These are phyloP conservation scores for Knoxia roxburghii DNA, from an alignment of 257 asterid species.

Conservation along the genomic window DNA sequence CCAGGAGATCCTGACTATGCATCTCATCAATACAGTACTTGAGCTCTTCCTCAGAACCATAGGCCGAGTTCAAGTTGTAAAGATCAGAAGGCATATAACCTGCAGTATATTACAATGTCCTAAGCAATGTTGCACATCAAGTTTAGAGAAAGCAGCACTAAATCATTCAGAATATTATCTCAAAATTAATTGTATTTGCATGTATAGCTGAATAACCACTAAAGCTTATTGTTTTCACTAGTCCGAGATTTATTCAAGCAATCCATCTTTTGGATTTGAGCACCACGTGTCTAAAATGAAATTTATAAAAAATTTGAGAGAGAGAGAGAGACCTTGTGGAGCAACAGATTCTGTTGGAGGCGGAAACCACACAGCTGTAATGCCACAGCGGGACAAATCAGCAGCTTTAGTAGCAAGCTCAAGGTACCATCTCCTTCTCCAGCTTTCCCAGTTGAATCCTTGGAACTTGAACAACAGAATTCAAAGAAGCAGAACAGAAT, in stretches of 20 bases:
- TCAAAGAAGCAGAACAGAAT: background rate
- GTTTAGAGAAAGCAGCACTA: background rate
- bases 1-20: slow-evolving; percentile 38
- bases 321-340: slow-evolving; percentile 31
- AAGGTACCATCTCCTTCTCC: slow-evolving; percentile 37
- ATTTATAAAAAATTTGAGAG: background rate
- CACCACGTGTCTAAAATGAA: background rate
- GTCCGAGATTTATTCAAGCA: background rate
- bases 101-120: slow-evolving; percentile 11
- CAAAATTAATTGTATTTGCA: slow-evolving; percentile 1
- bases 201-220: background rate
- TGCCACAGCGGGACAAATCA: slow-evolving; percentile 38
- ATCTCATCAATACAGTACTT: slow-evolving; percentile 32
- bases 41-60: slow-evolving; percentile 34
- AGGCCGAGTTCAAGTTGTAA: slow-evolving; percentile 41
- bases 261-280: too few species aligned
- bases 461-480: slow-evolving; percentile 33
- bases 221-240: background rate
- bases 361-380: slow-evolving; percentile 42
- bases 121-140: slow-evolving; percentile 5
- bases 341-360: slow-evolving; percentile 49
- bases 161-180: background rate
- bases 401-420: slow-evolving; percentile 38
- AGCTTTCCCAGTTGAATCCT: slow-evolving; percentile 50
- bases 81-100: slow-evolving; percentile 50